Conservation (phyloP, 23 red algal genomes). For the Gracilaria domingensis region DNA sequence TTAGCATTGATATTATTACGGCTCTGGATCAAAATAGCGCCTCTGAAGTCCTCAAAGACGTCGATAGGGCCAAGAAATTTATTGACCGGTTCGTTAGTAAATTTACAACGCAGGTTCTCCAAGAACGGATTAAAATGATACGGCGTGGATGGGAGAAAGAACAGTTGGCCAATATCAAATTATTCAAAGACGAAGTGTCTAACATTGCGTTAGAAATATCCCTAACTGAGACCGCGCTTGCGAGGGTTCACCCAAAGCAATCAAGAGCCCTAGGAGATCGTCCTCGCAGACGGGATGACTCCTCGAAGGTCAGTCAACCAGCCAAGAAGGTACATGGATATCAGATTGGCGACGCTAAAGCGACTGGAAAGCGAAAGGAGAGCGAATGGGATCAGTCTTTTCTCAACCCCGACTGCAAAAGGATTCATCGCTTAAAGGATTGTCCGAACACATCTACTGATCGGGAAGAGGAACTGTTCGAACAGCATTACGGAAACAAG, state of each 20-base stretch:
- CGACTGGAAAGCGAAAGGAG: not conserved
- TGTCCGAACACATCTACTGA: not conserved
- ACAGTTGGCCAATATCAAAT: conserved; percentile 11
- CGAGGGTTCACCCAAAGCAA: not conserved
- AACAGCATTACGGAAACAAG: not conserved
- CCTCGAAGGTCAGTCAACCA: not conserved
- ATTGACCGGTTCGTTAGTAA: not conserved
- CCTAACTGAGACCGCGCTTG: not conserved
- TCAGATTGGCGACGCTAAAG: too few species aligned
- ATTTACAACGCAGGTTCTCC: not conserved
- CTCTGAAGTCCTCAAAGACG: conserved; percentile 9
- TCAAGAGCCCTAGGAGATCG: not conserved
- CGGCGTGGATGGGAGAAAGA: conserved; percentile 20
- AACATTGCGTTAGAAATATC: not conserved
- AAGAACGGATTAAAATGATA: not conserved
- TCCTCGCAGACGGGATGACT: not conserved
- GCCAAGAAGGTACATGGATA: not conserved
- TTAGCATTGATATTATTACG: not conserved
- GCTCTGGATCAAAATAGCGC: conserved; percentile 2
- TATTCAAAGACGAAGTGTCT: conserved; percentile 1
- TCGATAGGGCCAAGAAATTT: not conserved
- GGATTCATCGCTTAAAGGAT: conserved; percentile 11
- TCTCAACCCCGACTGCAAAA: not conserved
- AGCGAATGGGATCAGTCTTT: not conserved
- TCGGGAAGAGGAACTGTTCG: conserved; percentile 5